A percentile compares a stretch with the other conserved stretches of the same genome.
Evolutionary conservation across 768 basidiomycete species (phyloP).

Genomic region (Pisolithus orientalis): DNA sequence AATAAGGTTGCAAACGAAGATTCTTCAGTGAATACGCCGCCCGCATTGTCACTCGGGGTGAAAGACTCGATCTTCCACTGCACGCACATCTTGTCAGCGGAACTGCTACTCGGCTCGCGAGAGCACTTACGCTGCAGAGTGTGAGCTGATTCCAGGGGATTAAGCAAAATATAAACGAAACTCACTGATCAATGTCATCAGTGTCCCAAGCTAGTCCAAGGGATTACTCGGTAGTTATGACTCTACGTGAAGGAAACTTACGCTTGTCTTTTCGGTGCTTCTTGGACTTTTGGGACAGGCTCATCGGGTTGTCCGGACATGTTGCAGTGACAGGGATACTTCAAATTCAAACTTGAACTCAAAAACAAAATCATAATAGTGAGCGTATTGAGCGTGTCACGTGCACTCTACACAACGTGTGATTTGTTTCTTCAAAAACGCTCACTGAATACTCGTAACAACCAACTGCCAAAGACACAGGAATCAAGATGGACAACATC

Average conservation of each 20-base stretch:
- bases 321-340: neutral
- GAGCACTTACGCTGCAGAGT: slow-evolving; percentile 38
- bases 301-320: slow-evolving; percentile 29
- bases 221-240: neutral
- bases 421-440: neutral
- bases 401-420: neutral
- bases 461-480: slow-evolving; percentile 2
- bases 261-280: slow-evolving; percentile 92
- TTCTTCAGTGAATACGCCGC: slow-evolving; percentile 85
- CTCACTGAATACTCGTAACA: neutral
- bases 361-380: neutral
- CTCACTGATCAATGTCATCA: slow-evolving; percentile 98
- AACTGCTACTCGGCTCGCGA: neutral
- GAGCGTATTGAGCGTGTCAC: neutral
- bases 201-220: slow-evolving; percentile 86
- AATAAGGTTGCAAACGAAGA: slow-evolving; percentile 97
- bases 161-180: slow-evolving; percentile 5
- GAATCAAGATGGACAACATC: slow-evolving; percentile 41
- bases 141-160: slow-evolving; percentile 1
- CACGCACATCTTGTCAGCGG: slow-evolving; percentile 10
- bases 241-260: slow-evolving; percentile 33
- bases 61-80: slow-evolving; percentile 92
- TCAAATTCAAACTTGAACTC: neutral
- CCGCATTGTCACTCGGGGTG: slow-evolving; percentile 65
- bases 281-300: slow-evolving; percentile 65